Percentiles rank a stretch among this genome's conserved stretches.
These are phyloP conservation scores for Ceratorhiza oryzae-sativae DNA, from an alignment of 1,284 basidiomycete genomes.

Conservation along the genomic window DNA sequence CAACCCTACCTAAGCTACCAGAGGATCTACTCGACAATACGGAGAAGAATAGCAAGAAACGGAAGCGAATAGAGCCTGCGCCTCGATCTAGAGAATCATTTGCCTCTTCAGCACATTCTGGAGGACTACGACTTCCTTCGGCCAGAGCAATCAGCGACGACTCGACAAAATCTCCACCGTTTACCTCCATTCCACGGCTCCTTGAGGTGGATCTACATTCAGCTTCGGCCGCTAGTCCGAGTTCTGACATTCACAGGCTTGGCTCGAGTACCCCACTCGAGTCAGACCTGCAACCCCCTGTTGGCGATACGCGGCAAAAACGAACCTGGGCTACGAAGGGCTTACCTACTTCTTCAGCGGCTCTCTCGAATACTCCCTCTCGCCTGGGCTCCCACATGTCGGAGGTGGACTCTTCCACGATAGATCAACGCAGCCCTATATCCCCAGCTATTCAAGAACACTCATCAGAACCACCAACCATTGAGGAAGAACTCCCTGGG, in stretches of 20 bases:
- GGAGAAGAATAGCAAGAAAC: slow-evolving; percentile 18
- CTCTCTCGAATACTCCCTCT: too few relatives aligned
- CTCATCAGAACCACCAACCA: slow-evolving; percentile 38
- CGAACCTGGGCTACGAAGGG: too few relatives aligned
- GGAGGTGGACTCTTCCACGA: too few relatives aligned
- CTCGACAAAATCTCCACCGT: neutral
- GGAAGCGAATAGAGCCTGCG: slow-evolving; percentile 6
- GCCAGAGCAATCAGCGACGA: neutral
- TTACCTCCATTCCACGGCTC: neutral
- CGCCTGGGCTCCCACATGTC: too few relatives aligned
- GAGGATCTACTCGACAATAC: neutral
- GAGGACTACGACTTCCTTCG: slow-evolving; percentile 18
- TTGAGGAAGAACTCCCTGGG: slow-evolving; percentile 51
- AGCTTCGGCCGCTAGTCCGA: too few relatives aligned
- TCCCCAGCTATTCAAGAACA: neutral
- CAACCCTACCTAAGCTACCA: slow-evolving; percentile 8
- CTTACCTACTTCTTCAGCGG: too few relatives aligned
- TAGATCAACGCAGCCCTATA: neutral
- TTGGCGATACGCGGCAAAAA: too few relatives aligned
- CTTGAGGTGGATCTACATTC: neutral
- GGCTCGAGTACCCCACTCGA: too few relatives aligned
- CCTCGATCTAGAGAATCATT: neutral
- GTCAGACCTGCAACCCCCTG: too few relatives aligned
- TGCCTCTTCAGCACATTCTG: neutral
- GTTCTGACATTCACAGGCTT: too few relatives aligned